Evolutionary conservation across 2,329 filamentous ascomycete species (phyloP), one percentile per base, ranked within the genome.

Genomic region (Bipolaris gigantea): DNA sequence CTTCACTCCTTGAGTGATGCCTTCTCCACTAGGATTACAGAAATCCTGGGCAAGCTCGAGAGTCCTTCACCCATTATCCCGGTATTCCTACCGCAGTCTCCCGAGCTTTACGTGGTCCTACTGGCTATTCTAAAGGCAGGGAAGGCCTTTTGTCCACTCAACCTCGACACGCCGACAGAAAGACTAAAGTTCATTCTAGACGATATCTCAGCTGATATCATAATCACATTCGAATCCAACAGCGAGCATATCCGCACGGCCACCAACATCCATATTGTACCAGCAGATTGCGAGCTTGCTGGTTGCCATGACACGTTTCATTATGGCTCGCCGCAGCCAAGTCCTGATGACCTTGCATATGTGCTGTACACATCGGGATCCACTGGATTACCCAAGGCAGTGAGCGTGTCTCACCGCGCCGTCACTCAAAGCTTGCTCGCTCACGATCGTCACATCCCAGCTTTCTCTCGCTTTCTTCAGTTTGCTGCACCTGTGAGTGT

Each of bases 311-410:
- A 44, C 9, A 8, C 21, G 11, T 15, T 40, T 8, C 16, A 9
- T 34, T 9, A 25, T 25, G 40, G 38, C 4, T 21, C 55, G 38
- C 57, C 53, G 10, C 0, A 42, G 48, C 2, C 73, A 72, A 23
- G 64, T 15, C 47, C 54, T 39, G 43, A 60, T 27, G 60, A 82
- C 55, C 72, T 92, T 21, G 91, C 92, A 21, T 97, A 97, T 77
- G 84, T 96, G 55, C 92, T 96, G 85, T 97, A 96, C 72, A 96
- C 92, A 0, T 95, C 90, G 41, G 92, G 92, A 3, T 95, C 90
- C 5, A 96, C 92, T 0, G 92, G 92, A 11, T 85, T 86, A 4
- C 92, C 92, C 0, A 97, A 97, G 77, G 92, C 92, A 0, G 92
- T 97, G 21, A 83, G 84, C 2, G 80, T 97, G 27, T 91, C 90